Base-by-base conservation (phyloP, 176 grass and related monocot genomes). In the Puccinellia tenuiflora region DNA sequence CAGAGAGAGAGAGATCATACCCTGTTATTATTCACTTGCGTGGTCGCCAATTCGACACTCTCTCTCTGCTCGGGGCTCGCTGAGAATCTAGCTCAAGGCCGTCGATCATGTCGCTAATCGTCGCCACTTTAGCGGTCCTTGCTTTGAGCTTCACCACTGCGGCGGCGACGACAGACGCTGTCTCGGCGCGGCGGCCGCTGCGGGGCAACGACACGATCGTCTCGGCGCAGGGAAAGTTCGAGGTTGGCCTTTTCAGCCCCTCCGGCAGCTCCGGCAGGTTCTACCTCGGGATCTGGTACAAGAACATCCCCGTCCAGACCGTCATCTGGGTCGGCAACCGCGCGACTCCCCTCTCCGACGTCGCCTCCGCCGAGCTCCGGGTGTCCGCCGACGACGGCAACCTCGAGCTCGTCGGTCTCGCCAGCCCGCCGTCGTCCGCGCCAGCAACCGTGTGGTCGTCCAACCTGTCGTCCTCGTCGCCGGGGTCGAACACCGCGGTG, bases 301-400 rank as follows among this genome's bases (percentile, higher is more conserved):
- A 77, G 83, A 85, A 85, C 61, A 46, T 91, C 25, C 83, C 89
- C 39, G 50, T 17, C 15, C 46, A 54, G 73, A 88, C 89, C 56
- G 31, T 70, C 30, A 73, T 88, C 30, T 88, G 81, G 81, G 53
- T 88, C n/a, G 89, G 2, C 70, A 91, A 91, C 42, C 83, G 89
- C 7, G 85, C 8, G 9, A 34, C 5, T 3, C 85, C 89, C 12
- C 62, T 85, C 11, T 43, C 74, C 62, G 14, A 13, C 12, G 24
- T 21, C 4, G 74, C 4, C 1, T 56, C 47, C 35, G 48, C 74
- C 18, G 35, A 85, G 83, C 74, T 85, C 48, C 47, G 83, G 12
- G 83, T 85, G 7, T 55, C 83, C 20, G 5, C 39, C 26, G 35
- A 45, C 73, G n/a, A 30, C 68, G 46, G 81, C 61, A 51, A 60